Conservation (phyloP, 306 rosid genomes). For the Neltuma alba region DNA sequence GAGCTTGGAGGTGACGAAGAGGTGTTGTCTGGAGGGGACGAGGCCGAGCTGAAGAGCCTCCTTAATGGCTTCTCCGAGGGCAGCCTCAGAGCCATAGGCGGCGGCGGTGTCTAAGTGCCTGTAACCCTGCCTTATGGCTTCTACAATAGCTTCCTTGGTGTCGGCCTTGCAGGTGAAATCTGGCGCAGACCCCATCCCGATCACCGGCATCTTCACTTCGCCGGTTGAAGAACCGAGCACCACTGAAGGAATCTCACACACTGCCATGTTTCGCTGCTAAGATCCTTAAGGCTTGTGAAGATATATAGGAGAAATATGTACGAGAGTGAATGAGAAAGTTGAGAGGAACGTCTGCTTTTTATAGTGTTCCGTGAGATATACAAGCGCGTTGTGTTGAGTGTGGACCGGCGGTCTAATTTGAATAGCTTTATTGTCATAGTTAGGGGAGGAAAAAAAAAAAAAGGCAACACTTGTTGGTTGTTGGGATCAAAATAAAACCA, state of each 20-base stretch:
- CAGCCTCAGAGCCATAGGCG: conserved; percentile 47
- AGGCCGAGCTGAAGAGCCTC: conserved; percentile 44
- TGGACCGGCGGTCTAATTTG: background rate
- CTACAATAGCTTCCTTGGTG: conserved; percentile 45
- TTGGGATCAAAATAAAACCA: too few relatives aligned
- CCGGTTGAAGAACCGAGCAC: conserved; percentile 19
- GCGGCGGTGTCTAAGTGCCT: conserved; percentile 55
- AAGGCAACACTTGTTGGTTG: too few relatives aligned
- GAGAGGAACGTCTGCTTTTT: background rate
- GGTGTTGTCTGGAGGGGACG: conserved; percentile 38
- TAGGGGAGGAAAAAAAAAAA: too few relatives aligned
- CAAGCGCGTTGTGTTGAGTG: too few relatives aligned
- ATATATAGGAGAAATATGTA: background rate
- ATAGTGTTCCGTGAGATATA: too few relatives aligned
- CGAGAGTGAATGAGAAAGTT: background rate
- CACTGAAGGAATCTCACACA: conserved; percentile 32
- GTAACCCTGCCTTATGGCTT: conserved; percentile 52
- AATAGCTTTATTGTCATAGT: too few relatives aligned
- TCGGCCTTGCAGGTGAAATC: conserved; percentile 51
- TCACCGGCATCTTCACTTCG: conserved; percentile 34
- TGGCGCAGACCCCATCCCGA: conserved; percentile 56
- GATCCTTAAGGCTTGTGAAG: background rate
- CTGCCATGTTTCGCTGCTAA: conserved; percentile 16
- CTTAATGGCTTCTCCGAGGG: conserved; percentile 46
- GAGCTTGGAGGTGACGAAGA: conserved; percentile 61